phyloP scores from a whole-genome alignment of 2,329 filamentous ascomycete species.

The Calonectria pseudoturangicola region DNA sequence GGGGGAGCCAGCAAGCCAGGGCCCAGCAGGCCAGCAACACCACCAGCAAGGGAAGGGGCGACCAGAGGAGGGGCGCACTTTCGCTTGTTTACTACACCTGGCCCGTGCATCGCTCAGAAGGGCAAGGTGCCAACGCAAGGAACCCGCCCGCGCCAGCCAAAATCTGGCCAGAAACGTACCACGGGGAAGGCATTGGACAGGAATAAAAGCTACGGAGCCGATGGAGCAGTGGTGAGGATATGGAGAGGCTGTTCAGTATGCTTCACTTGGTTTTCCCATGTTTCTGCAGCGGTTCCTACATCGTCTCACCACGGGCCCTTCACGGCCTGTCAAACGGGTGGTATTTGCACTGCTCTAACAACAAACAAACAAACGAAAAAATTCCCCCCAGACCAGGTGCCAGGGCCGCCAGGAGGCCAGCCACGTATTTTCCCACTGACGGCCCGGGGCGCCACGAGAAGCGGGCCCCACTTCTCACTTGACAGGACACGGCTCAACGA shows the following conservation, averaged over 20 bases:
- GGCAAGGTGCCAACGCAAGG: slow-evolving; percentile 55
- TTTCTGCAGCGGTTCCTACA: slow-evolving; percentile 7
- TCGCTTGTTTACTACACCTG: slow-evolving; percentile 60
- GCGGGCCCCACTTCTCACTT: slow-evolving; percentile 37
- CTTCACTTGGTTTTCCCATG: not conserved
- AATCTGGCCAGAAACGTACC: slow-evolving; percentile 45
- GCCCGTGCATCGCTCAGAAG: slow-evolving; percentile 55
- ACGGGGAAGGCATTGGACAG: slow-evolving; percentile 33
- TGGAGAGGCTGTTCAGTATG: not conserved
- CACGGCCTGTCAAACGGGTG: slow-evolving; percentile 19
- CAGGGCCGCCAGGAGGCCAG: slow-evolving; percentile 42
- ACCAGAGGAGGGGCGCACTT: slow-evolving; percentile 44
- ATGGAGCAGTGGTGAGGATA: not conserved
- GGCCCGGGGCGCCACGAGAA: slow-evolving; percentile 43
- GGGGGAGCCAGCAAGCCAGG: slow-evolving; percentile 28
- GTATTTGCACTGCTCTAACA: slow-evolving; percentile 24
- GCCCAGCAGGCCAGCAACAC: slow-evolving; percentile 30
- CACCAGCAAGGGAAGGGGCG: slow-evolving; percentile 34
- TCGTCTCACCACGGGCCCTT: slow-evolving; percentile 9
- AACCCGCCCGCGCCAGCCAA: slow-evolving; percentile 43
- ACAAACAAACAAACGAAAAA: slow-evolving; percentile 19
- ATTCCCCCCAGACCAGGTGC: slow-evolving; percentile 1
- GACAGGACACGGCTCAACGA: slow-evolving; percentile 30
- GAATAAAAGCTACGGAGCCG: not conserved
- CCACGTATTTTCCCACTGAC: slow-evolving; percentile 49